Base-by-base conservation (phyloP, 2,329 filamentous ascomycete genomes). In the Helotiales sp. region DNA sequence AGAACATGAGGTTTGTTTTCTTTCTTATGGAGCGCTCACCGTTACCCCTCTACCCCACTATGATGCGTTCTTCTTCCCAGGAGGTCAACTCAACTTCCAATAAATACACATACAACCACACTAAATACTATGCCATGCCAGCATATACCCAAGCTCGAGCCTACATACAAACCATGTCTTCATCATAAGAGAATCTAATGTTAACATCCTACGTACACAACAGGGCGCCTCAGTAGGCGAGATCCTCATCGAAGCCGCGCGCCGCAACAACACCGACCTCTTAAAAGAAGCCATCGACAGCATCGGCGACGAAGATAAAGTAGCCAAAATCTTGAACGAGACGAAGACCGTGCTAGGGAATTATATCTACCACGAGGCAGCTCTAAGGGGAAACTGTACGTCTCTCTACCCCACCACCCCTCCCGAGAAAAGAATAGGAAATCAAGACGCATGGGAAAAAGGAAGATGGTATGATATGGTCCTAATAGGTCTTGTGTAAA, bases 181-280 rank as follows among this genome's bases (percentile, higher is more conserved):
- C 15, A 40, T 15, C 32, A 20, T 8, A 32, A 32, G 5, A 22
- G 45, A 49, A 20, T 8, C 22, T 6, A 24, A 49, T 49, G 11
- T 7, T 49, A 49, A 49, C 6, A 6, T 7, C 22, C 45, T n/a
- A n/a, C n/a, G n/a, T 1, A 22, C 22, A 10, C 22, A 10, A 66
- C 75, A 97, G 91, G 96, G 95, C 78, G 95, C 95, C 74, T 92
- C 92, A 68, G 88, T 89, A 55, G 86, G 90, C 79, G 95, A 98
- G 83, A 87, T 92, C 76, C 87, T 98, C 74, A 88, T 98, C 80
- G 95, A 97, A 83, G 93, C 96, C 75, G 97, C 92, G 82, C 93
- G 95, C 69, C 88, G 93, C 77, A 95, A 98, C 85, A 97, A 98
- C 81, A 89, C 89, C 73, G 90, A 95, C 63, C 88, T 98, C 68